Evolutionary conservation across 352 stramenopile genomes (phyloP), one percentile per base, ranked within the genome.

Genomic region (Pythium phragmitis): DNA sequence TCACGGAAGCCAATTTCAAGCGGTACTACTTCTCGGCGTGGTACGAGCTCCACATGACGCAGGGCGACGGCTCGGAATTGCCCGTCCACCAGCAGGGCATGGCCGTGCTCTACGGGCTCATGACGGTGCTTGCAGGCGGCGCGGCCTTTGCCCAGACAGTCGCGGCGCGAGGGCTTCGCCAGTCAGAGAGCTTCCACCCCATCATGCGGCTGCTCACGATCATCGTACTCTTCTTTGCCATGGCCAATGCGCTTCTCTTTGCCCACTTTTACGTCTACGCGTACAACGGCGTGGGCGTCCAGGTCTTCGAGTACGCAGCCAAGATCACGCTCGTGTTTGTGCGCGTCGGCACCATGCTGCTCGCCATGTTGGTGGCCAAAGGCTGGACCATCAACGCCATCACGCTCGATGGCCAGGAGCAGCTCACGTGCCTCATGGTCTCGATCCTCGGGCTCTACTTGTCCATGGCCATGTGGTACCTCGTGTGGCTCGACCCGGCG

Each of bases 1-100:
- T 93, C 69, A 87, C 84, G 0, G 78, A 89, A 47, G 60, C 73
- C 52, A 84, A 81, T 49, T 92, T 91, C 65, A 70, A 75, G 14
- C 79, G 85, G 70, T 93, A 87, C 56, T 91, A 89, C 67, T 94
- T 94, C 56, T 79, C 81, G 26, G 79, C 82, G 8, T 91, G 82
- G 85, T 91, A 87, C 66, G 75, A 78, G 9, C 73, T 93, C 48
- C 85, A 93, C 79, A 87, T 92, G 77, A 89, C 75, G 12, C 82
- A 92, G 45, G 68, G 51, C 12, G 71, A 89, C 36, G 81, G 77
- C 4, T 81, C 72, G 23, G 82, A 94, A 58, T 75, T 91, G 8
- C 77, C 82, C 4, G 80, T 91, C 17, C 79, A 91, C 55, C 72
- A 91, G 34, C 69, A 89, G 49, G 82, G 76, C 4, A 69, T 92